These are phyloP conservation scores for Aspergillus kassunensis DNA, from an alignment of 495 filamentous ascomycete species.

Conservation along the genomic window DNA sequence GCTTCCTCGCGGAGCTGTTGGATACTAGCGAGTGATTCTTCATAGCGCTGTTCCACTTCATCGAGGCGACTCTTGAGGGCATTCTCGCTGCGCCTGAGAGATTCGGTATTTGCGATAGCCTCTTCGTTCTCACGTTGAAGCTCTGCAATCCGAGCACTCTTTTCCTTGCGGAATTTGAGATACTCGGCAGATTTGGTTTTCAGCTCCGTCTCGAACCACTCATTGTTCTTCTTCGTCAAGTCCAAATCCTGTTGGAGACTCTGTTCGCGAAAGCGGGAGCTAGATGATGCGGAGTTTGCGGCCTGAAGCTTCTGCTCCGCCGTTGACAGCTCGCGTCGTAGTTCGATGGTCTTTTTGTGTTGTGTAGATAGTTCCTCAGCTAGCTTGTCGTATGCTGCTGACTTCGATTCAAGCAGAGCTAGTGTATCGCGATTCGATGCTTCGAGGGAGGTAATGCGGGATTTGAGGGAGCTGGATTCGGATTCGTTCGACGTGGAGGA, in stretches of 20 bases:
- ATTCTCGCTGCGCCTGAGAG: constrained; percentile 72
- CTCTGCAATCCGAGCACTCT: constrained; percentile 77
- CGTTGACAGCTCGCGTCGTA: constrained; percentile 72
- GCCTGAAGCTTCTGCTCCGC: constrained; percentile 79
- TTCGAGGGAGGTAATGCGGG: constrained; percentile 80
- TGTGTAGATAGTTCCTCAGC: constrained; percentile 80
- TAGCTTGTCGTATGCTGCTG: constrained; percentile 77
- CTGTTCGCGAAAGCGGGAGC: constrained; percentile 82
- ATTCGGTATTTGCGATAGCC: constrained; percentile 66
- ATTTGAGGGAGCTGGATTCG: constrained; percentile 69
- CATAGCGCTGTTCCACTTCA: constrained; percentile 78
- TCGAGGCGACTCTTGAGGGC: constrained; percentile 74
- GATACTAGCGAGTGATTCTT: constrained; percentile 74
- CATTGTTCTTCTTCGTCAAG: constrained; percentile 77
- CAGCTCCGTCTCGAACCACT: constrained; percentile 86
- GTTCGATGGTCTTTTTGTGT: constrained; percentile 80
- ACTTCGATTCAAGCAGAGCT: constrained; percentile 83
- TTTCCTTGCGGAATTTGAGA: constrained; percentile 91
- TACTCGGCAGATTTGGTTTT: constrained; percentile 83
- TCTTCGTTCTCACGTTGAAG: constrained; percentile 89
- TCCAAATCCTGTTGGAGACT: constrained; percentile 85
- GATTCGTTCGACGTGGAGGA: constrained; percentile 70
- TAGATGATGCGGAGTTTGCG: constrained; percentile 69
- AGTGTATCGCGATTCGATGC: constrained; percentile 86
- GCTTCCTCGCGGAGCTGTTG: constrained; percentile 81